Evolutionary conservation across 371 early-diverging fungal genomes (phyloP).

Genomic region (Mortierella sp.): DNA sequence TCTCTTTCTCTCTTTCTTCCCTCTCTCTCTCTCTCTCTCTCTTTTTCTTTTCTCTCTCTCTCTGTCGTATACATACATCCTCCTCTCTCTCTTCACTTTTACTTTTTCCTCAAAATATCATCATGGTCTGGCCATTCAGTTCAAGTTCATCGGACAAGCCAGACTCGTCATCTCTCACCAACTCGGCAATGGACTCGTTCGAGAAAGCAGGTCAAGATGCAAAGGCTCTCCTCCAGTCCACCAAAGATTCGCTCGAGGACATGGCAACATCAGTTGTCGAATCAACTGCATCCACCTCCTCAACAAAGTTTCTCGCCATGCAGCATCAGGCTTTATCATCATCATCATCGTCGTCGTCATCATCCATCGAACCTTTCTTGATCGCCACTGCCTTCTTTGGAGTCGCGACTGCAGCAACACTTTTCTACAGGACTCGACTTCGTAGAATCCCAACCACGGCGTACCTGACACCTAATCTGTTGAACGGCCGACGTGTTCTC

Average conservation of each 20-base stretch:
- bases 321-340: background rate
- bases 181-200: constrained; percentile 13
- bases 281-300: background rate
- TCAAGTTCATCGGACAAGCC: constrained; percentile 15
- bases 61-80: background rate
- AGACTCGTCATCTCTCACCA: constrained; percentile 3
- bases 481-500: constrained; percentile 50
- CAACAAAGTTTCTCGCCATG: background rate
- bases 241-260: constrained; percentile 21
- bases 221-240: constrained; percentile 11
- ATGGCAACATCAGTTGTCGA: background rate
- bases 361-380: constrained; percentile 24
- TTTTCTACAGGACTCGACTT: constrained; percentile 30
- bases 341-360: constrained; percentile 3
- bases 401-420: background rate
- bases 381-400: constrained; percentile 31
- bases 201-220: constrained; percentile 29
- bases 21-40: too few relatives aligned
- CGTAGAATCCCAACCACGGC: constrained; percentile 56
- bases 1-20: too few relatives aligned
- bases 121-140: constrained; percentile 42
- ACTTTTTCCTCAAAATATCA: background rate
- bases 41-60: constrained; percentile 6
- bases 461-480: constrained; percentile 63
- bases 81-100: background rate